Conservation (phyloP, 192 early-diverging fungal species). For the Borealophlyctis nickersoniae region DNA sequence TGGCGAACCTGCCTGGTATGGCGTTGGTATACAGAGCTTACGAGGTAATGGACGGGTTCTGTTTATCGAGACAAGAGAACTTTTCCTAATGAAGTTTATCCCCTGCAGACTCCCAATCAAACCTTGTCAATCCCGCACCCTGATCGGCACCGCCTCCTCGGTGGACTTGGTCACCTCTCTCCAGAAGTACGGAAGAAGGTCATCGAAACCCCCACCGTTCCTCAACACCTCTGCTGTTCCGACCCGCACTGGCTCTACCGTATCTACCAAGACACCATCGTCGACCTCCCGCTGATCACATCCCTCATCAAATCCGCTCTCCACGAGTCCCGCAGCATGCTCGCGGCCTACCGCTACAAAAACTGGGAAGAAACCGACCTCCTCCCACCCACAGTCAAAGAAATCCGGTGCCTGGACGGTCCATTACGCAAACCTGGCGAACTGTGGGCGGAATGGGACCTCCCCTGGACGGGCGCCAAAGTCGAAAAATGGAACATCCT, state of each 20-base stretch:
- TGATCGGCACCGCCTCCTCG: conserved; percentile 20
- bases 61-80: too few relatives aligned
- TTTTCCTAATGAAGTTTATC: conserved; percentile 4
- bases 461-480: conserved; percentile 37
- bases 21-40: conserved; percentile 43
- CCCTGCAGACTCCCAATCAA: conserved; percentile 34
- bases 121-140: conserved; percentile 32
- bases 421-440: conserved; percentile 22
- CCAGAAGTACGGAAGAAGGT: conserved; percentile 34
- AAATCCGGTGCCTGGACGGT: conserved; percentile 36
- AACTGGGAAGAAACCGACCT: conserved; percentile 18
- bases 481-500: conserved; percentile 41
- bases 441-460: conserved; percentile 42
- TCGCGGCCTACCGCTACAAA: neutral
- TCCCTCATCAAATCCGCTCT: conserved; percentile 36
- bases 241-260: conserved; percentile 51
- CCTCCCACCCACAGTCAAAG: conserved; percentile 24
- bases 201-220: conserved; percentile 28
- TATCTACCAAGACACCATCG: conserved; percentile 52
- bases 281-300: conserved; percentile 33
- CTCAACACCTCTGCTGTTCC: conserved; percentile 44
- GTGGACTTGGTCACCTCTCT: conserved; percentile 36
- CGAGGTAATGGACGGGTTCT: conserved; percentile 40
- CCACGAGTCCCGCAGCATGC: conserved; percentile 26
- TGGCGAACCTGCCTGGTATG: conserved; percentile 48